A percentile compares a stretch with the other conserved stretches of the same genome.
phyloP scores from a whole-genome alignment of 2,329 filamentous ascomycete species.

The Beauveria asiatica region DNA sequence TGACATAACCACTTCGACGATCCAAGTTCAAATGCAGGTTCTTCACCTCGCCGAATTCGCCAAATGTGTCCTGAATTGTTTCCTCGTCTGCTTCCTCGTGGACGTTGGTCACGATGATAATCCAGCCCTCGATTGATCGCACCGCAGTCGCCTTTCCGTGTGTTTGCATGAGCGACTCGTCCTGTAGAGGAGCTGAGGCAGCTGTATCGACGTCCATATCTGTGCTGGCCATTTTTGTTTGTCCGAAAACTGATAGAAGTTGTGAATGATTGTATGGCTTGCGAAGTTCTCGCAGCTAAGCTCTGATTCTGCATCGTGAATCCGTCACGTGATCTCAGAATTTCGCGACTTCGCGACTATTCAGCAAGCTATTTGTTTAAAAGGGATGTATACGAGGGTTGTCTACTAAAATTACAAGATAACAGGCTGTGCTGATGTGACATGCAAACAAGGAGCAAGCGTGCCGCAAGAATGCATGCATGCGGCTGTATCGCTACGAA shows the following conservation, averaged over 20 bases:
- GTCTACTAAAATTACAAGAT: too few relatives aligned
- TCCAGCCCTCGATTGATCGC: slow-evolving; percentile 84
- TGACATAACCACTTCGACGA: slow-evolving; percentile 75
- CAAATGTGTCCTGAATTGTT: slow-evolving; percentile 71
- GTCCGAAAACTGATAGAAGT: slow-evolving; percentile 6
- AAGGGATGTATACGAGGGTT: too few relatives aligned
- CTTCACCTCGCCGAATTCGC: slow-evolving; percentile 79
- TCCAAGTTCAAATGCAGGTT: slow-evolving; percentile 80
- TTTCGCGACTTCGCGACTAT: neutral
- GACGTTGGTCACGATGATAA: slow-evolving; percentile 77
- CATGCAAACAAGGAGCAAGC: neutral
- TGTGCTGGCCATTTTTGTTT: slow-evolving; percentile 39
- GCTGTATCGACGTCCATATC: slow-evolving; percentile 51
- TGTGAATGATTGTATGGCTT: neutral
- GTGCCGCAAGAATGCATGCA: neutral
- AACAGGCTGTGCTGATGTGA: too few relatives aligned
- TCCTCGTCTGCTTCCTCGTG: slow-evolving; percentile 84
- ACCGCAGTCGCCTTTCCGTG: slow-evolving; percentile 68
- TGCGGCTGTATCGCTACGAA: neutral
- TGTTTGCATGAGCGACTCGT: slow-evolving; percentile 61
- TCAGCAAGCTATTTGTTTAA: too few relatives aligned
- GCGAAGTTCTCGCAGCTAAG: neutral
- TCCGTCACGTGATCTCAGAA: neutral
- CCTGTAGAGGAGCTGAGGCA: slow-evolving; percentile 33
- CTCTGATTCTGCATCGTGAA: neutral